Evolutionary conservation across 2,329 filamentous ascomycete genomes (phyloP).

Genomic region (Alternaria hordeiaustralica): DNA sequence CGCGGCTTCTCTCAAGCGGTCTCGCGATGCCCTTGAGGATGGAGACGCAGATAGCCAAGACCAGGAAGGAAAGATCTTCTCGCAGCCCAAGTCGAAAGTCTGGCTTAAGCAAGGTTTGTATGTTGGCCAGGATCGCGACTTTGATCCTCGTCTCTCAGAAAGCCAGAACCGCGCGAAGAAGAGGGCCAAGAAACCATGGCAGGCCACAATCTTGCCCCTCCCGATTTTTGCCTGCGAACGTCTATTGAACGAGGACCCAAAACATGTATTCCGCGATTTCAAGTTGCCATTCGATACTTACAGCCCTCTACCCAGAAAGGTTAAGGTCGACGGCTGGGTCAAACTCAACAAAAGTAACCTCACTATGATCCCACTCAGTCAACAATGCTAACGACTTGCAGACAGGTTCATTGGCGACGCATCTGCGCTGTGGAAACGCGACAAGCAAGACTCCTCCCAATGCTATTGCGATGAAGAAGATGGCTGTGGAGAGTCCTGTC

Average conservation of each 20-base stretch:
- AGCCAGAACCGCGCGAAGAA: slow-evolving; percentile 51
- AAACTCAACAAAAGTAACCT: slow-evolving; percentile 86
- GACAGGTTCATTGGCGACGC: slow-evolving; percentile 92
- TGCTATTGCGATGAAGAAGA: slow-evolving; percentile 65
- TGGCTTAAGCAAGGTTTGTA: slow-evolving; percentile 87
- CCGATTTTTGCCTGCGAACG: slow-evolving; percentile 81
- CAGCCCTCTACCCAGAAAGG: slow-evolving; percentile 82
- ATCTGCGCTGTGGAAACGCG: slow-evolving; percentile 79
- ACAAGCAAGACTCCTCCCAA: slow-evolving; percentile 74
- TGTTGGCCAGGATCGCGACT: slow-evolving; percentile 71
- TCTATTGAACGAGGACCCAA: slow-evolving; percentile 66
- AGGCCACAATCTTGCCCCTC: slow-evolving; percentile 69
- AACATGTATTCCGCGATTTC: slow-evolving; percentile 69
- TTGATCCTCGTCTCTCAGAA: slow-evolving; percentile 54
- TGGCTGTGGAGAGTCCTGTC: slow-evolving; percentile 87
- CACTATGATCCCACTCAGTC: slow-evolving; percentile 1
- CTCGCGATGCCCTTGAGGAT: slow-evolving; percentile 27
- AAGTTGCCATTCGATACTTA: slow-evolving; percentile 90
- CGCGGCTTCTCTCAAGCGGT: slow-evolving; percentile 29
- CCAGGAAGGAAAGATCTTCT: slow-evolving; percentile 25
- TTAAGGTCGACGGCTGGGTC: slow-evolving; percentile 91
- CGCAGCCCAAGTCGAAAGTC: slow-evolving; percentile 65
- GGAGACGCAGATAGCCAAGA: slow-evolving; percentile 20
- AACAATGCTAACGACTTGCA: slow-evolving; percentile 47
- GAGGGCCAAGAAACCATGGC: slow-evolving; percentile 43